These are phyloP conservation scores for Aspergillus ellipticus DNA, from an alignment of 495 filamentous ascomycete genomes.

Conservation along the genomic window DNA sequence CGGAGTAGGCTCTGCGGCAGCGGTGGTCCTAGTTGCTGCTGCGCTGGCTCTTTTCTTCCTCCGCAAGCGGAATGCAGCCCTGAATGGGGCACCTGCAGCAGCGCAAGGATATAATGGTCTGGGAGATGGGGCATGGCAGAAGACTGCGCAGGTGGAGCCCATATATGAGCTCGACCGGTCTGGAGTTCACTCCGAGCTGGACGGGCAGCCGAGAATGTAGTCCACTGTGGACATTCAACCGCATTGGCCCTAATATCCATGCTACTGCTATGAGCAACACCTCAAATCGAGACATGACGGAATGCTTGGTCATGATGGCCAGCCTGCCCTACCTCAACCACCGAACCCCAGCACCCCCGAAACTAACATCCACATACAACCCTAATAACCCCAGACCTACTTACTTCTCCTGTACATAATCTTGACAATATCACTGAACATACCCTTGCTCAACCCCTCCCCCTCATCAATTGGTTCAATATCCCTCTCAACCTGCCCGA, in stretches of 20 bases:
- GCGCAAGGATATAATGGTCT: neutral
- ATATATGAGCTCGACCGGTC: neutral
- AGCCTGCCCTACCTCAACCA: too few relatives aligned
- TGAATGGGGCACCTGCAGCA: neutral
- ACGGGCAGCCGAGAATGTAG: neutral
- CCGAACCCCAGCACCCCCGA: too few relatives aligned
- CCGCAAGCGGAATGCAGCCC: neutral
- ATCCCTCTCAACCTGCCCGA: neutral
- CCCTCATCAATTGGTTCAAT: neutral
- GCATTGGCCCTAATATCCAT: too few relatives aligned
- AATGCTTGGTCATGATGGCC: too few relatives aligned
- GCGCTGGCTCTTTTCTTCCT: neutral
- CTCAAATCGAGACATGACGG: too few relatives aligned
- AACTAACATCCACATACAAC: neutral
- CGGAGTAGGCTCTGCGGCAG: slow-evolving; percentile 1
- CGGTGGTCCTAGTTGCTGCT: neutral
- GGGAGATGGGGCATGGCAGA: neutral
- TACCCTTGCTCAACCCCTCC: neutral
- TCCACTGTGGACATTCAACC: too few relatives aligned
- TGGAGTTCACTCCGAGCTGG: neutral
- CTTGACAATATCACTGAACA: neutral
- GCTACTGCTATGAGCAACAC: too few relatives aligned
- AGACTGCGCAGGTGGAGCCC: neutral
- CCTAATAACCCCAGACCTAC: neutral
- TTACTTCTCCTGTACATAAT: neutral